Percentiles rank a stretch among this genome's conserved stretches.
phyloP scores from a whole-genome alignment of 2,329 filamentous ascomycete species.

The Colletotrichum tabaci region DNA sequence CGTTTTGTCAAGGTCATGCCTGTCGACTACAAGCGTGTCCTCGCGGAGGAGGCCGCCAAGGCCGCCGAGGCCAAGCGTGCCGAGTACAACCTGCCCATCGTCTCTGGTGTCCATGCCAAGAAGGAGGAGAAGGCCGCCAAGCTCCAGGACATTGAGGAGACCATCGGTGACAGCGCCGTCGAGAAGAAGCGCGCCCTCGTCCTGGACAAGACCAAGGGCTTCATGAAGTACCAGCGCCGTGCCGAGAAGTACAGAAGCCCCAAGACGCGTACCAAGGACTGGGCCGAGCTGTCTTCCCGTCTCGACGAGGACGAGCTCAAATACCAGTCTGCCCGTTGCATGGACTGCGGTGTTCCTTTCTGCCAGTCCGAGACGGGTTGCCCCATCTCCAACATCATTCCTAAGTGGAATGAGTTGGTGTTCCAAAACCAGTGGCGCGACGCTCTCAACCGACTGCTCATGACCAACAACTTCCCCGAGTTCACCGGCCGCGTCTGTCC shows the following conservation, averaged over 20 bases:
- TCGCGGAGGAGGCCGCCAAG: conserved; percentile 88
- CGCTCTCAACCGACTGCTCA: conserved; percentile 89
- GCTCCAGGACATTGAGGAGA: conserved; percentile 91
- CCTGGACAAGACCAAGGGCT: conserved; percentile 96
- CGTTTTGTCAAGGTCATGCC: conserved; percentile 95
- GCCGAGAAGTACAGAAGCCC: conserved; percentile 93
- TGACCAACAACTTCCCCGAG: conserved; percentile 99
- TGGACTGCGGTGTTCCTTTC: conserved; percentile 99
- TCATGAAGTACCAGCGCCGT: conserved; percentile 96
- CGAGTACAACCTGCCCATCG: conserved; percentile 84
- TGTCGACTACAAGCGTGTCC: conserved; percentile 94
- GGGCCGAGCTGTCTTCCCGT: conserved; percentile 90
- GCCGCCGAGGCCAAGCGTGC: conserved; percentile 87
- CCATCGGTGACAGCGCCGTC: conserved; percentile 83
- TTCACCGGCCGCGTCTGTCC: conserved; percentile 98
- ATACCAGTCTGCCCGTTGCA: conserved; percentile 96
- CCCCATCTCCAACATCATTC: conserved; percentile 97
- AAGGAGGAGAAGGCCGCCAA: conserved; percentile 78
- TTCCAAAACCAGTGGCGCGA: conserved; percentile 87
- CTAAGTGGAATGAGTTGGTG: conserved; percentile 93
- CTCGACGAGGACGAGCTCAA: conserved; percentile 96
- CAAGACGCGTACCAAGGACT: conserved; percentile 89
- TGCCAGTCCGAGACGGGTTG: conserved; percentile 97
- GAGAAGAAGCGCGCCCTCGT: conserved; percentile 94
- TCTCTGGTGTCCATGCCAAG: conserved; percentile 78